phyloP scores from a whole-genome alignment of 2,329 filamentous ascomycete genomes.

The Zopfia rhizophila region DNA sequence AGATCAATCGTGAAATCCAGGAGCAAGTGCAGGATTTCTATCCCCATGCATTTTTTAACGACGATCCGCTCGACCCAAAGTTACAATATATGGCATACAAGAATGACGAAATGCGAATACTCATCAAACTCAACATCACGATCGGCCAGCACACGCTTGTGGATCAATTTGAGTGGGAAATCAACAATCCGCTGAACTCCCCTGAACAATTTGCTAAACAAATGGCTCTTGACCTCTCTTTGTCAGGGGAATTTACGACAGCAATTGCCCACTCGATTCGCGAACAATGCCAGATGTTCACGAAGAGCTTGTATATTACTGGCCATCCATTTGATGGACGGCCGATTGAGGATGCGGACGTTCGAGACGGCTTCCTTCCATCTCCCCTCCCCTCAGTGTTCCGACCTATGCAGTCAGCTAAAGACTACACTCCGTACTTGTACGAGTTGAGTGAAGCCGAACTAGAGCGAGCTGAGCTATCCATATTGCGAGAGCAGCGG shows the following conservation, averaged over 20 bases:
- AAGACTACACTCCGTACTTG: slow-evolving; percentile 92
- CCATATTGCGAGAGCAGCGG: slow-evolving; percentile 91
- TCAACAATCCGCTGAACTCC: slow-evolving; percentile 93
- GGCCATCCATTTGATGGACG: slow-evolving; percentile 96
- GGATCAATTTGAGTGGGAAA: slow-evolving; percentile 99
- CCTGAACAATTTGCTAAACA: slow-evolving; percentile 92
- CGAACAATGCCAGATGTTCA: slow-evolving; percentile 94
- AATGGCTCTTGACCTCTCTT: slow-evolving; percentile 89
- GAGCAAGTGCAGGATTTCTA: slow-evolving; percentile 95
- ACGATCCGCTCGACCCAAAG: slow-evolving; percentile 89
- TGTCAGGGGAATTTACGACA: slow-evolving; percentile 95
- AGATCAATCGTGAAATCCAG: slow-evolving; percentile 78
- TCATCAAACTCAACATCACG: slow-evolving; percentile 96
- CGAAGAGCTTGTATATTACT: slow-evolving; percentile 89
- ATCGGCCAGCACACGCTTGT: slow-evolving; percentile 94
- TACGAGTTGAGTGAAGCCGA: slow-evolving; percentile 94
- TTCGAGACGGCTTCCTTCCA: slow-evolving; percentile 84
- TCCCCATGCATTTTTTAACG: slow-evolving; percentile 88
- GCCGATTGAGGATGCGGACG: slow-evolving; percentile 89
- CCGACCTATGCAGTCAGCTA: slow-evolving; percentile 89
- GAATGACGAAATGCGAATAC: slow-evolving; percentile 97
- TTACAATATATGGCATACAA: slow-evolving; percentile 94
- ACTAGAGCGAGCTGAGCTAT: slow-evolving; percentile 88
- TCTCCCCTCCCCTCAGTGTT: slow-evolving; percentile 86
- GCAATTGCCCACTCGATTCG: slow-evolving; percentile 98